phyloP scores from a whole-genome alignment of 306 rosid genomes.

The Ziziphus jujuba region DNA sequence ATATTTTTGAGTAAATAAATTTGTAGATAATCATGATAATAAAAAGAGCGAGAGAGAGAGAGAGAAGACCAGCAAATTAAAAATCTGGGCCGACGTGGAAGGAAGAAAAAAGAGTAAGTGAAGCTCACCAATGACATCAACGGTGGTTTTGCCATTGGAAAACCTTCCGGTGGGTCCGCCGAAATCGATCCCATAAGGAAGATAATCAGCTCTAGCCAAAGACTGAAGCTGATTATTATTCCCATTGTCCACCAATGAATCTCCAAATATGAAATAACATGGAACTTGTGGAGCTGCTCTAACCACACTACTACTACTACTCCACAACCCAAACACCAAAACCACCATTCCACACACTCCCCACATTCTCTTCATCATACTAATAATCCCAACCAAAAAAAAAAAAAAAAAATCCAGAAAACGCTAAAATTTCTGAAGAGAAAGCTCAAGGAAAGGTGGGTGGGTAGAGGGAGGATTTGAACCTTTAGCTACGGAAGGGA shows the following conservation, averaged over 20 bases:
- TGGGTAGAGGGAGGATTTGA: neutral
- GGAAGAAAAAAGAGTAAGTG: neutral
- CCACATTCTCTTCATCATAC: conserved; percentile 9
- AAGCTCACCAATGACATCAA: conserved; percentile 71
- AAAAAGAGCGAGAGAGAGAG: neutral
- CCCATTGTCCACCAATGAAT: conserved; percentile 86
- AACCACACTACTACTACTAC: conserved; percentile 13
- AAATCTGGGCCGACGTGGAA: neutral
- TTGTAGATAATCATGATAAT: neutral
- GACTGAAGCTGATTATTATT: conserved; percentile 77
- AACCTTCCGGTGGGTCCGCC: conserved; percentile 86
- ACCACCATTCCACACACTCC: neutral
- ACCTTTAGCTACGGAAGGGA: too few relatives aligned
- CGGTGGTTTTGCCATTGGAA: conserved; percentile 79
- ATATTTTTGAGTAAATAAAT: neutral
- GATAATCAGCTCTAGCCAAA: conserved; percentile 73
- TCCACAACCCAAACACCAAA: conserved; percentile 1
- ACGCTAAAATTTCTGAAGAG: too few relatives aligned
- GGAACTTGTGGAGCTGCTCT: conserved; percentile 67
- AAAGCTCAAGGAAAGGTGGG: neutral
- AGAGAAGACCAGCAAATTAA: neutral
- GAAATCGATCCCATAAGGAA: conserved; percentile 85
- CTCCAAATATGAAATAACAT: conserved; percentile 93
- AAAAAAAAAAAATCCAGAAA: neutral
- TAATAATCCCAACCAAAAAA: neutral